Evolutionary conservation across 805 yeast genomes (phyloP), one percentile per base, ranked within the genome.

Genomic region (Candida verbasci): DNA sequence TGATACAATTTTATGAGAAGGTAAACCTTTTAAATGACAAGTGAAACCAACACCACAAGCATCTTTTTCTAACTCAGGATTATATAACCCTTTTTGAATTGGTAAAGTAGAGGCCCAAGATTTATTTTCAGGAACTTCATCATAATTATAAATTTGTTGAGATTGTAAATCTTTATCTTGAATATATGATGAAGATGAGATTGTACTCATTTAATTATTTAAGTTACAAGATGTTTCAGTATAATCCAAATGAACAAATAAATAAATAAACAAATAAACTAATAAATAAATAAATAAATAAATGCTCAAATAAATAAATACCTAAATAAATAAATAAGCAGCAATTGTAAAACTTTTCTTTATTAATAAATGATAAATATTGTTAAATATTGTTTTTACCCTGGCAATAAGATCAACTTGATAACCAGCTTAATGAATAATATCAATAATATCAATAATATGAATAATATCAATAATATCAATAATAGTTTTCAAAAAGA

Each of bases 1-100:
- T 28, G 94, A 80, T 42, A 91, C 88, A 50, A 91, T 87, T 57
- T 89, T 88, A 69, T 93, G 98, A 37, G 94, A 82, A 18, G 80
- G 76, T 21, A 71, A 57, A 39, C 97, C 97, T 61, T 88, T 86
- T 66, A 89, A 83, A 68, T 91, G 86, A 60, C 97, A 86, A 31
- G 95, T 86, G 63, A 91, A 91, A 44, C 98, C 98, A 34, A 93
- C 97, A 68, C 98, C 98, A 74, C 98, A 91, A 33, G 97, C 96
- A 56, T 91, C 98, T 54, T 87, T 86, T 60, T 91, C 98, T 50
- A 72, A 77, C 40, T 85, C 93, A 9, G 97, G 98, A 60, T 93
- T 86, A 63, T 91, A 91, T 37, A 91, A 78, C 24, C 96, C 97
- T 63, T 88, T 82, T 47, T 80, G 79, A 30, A 76, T 74, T 32